phyloP scores from a whole-genome alignment of 2,329 filamentous ascomycete genomes.

The Didymella keratinophila region DNA sequence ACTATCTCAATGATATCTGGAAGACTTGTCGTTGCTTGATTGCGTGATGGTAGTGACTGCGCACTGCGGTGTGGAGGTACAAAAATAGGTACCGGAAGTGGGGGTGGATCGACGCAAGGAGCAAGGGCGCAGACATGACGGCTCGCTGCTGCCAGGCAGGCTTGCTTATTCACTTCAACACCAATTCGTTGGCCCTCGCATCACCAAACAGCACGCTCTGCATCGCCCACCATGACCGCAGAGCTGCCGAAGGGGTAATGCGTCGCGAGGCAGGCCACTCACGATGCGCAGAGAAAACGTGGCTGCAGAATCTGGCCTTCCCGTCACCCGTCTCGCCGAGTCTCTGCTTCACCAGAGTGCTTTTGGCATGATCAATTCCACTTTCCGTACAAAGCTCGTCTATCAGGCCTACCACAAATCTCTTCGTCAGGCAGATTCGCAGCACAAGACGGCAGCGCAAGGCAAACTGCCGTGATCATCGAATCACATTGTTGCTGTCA shows the following conservation, averaged over 20 bases:
- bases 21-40: constrained; percentile 6
- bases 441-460: constrained; percentile 23
- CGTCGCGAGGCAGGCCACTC: constrained; percentile 8
- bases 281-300: constrained; percentile 2
- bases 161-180: constrained; percentile 11
- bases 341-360: constrained; percentile 27
- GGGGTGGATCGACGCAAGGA: constrained; percentile 19
- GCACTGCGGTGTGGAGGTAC: constrained; percentile 17
- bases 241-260: constrained; percentile 7
- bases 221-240: constrained; percentile 11
- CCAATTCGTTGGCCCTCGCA: constrained; percentile 17
- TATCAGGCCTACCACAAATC: constrained; percentile 23
- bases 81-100: constrained; percentile 16
- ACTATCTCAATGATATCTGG: constrained; percentile 7
- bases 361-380: constrained; percentile 22
- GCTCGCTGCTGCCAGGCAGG: constrained; percentile 4
- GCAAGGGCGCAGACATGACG: constrained; percentile 9
- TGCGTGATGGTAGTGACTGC: constrained; percentile 9
- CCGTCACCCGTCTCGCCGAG: constrained; percentile 15
- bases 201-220: constrained; percentile 4
- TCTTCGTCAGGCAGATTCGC: constrained; percentile 33
- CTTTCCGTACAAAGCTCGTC: constrained; percentile 20
- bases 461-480: constrained; percentile 29
- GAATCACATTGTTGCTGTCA: constrained; percentile 29
- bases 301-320: constrained; percentile 9